A percentile compares a stretch with the other conserved stretches of the same genome.
phyloP scores from a whole-genome alignment of 1,284 basidiomycete genomes.

The Clitocybe nebularis region DNA sequence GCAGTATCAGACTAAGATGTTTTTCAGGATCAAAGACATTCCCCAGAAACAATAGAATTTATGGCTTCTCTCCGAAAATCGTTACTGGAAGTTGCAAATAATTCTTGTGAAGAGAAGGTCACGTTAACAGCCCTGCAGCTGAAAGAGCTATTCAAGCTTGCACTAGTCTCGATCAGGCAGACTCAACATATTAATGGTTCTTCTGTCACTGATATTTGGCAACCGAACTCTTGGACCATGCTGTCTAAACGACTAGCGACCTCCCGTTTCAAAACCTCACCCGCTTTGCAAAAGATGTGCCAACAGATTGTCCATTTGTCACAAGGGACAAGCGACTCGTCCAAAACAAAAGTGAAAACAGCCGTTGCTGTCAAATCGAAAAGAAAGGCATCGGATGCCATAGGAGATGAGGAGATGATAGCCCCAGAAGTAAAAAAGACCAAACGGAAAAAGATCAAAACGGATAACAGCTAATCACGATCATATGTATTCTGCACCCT shows the following conservation, averaged over 20 bases:
- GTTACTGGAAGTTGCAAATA: constrained; percentile 48
- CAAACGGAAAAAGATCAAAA: constrained; percentile 56
- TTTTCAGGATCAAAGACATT: constrained; percentile 20
- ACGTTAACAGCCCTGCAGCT: constrained; percentile 63
- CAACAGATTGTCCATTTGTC: constrained; percentile 32
- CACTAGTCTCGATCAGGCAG: constrained; percentile 62
- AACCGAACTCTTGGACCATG: constrained; percentile 31
- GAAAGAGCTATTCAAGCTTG: constrained; percentile 80
- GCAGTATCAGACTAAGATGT: constrained; percentile 6
- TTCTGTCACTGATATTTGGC: constrained; percentile 29
- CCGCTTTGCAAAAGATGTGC: constrained; percentile 38
- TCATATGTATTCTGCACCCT: no score
- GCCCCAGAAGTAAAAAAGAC: constrained; percentile 5
- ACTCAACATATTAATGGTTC: constrained; percentile 42
- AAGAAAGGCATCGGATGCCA: constrained; percentile 37
- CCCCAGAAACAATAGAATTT: constrained; percentile 44
- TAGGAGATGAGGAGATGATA: background rate
- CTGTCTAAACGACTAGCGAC: constrained; percentile 28
- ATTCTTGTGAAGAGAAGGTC: constrained; percentile 46
- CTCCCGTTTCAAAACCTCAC: constrained; percentile 38
- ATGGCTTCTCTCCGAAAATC: constrained; percentile 47
- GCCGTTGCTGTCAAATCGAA: constrained; percentile 26
- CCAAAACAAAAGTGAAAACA: constrained; percentile 17
- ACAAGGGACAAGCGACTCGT: constrained; percentile 9
- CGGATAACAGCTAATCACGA: constrained; percentile 26